Evolutionary conservation across 306 rosid species (phyloP).

Genomic region (Quercus bicolor): DNA sequence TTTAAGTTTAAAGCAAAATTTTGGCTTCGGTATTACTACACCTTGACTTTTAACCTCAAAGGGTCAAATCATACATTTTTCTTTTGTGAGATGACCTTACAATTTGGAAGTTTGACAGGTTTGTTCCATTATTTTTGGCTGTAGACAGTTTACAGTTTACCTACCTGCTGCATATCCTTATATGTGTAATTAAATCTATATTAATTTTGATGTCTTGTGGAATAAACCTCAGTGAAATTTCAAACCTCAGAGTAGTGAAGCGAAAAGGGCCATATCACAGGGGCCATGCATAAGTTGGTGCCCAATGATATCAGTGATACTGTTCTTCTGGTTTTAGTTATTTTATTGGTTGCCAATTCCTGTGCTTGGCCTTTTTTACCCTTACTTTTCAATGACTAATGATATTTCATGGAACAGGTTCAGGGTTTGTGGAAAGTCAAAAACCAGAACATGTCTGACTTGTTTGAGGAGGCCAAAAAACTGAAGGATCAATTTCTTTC

Average conservation of each 20-base stretch:
- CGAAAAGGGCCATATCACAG: background rate
- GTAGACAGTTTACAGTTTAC: background rate
- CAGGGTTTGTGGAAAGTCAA: constrained; percentile 80
- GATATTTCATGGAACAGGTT: constrained; percentile 54
- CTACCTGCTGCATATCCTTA: background rate
- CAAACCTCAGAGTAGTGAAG: background rate
- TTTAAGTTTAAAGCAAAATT: background rate
- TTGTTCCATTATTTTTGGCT: background rate
- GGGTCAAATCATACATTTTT: background rate
- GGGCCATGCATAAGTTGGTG: background rate
- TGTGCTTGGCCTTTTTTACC: constrained; percentile 10
- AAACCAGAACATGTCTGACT: constrained; percentile 52
- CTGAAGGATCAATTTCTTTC: constrained; percentile 68
- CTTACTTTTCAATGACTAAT: constrained; percentile 10
- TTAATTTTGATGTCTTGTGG: background rate
- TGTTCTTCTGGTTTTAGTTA: background rate
- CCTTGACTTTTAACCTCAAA: background rate
- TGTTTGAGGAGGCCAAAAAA: constrained; percentile 62
- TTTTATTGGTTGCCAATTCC: background rate
- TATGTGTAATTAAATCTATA: background rate
- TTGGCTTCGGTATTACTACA: background rate
- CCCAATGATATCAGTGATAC: background rate
- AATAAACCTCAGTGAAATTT: background rate
- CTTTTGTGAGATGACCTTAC: background rate
- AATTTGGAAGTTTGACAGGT: background rate